Percentiles rank a stretch among this genome's conserved stretches.
phyloP scores from a whole-genome alignment of 805 yeast genomes.

The Zygotorulaspora chibaensis region DNA sequence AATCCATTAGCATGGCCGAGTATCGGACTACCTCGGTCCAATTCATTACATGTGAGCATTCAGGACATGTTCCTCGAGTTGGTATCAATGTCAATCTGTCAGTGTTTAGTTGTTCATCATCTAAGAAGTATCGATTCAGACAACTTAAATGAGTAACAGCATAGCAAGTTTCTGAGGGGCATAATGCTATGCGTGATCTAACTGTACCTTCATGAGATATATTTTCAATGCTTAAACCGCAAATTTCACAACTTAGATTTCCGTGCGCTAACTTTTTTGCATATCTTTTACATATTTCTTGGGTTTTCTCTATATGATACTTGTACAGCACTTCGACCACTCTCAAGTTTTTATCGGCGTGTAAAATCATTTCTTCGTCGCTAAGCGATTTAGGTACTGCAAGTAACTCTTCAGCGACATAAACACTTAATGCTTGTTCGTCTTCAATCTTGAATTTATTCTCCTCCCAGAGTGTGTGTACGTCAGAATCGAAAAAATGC shows the following conservation, averaged over 20 bases:
- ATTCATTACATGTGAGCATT: constrained; percentile 21
- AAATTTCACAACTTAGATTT: constrained; percentile 32
- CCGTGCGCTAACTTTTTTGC: constrained; percentile 25
- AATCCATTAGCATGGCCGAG: constrained; percentile 21
- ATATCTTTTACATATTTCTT: constrained; percentile 11
- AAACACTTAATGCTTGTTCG: not conserved
- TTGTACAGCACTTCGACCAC: constrained; percentile 30
- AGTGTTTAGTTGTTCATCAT: constrained; percentile 13
- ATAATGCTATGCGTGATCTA: constrained; percentile 37
- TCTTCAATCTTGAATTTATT: constrained; percentile 19
- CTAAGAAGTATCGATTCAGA: constrained; percentile 28
- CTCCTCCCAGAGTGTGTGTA: constrained; percentile 20
- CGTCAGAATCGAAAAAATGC: constrained; percentile 40
- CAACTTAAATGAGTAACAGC: constrained; percentile 40
- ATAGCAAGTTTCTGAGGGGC: constrained; percentile 34
- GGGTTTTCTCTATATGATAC: constrained; percentile 12
- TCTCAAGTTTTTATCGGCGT: constrained; percentile 24
- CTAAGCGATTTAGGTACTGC: constrained; percentile 9
- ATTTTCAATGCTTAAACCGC: constrained; percentile 35
- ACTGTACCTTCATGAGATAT: constrained; percentile 26
- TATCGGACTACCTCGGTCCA: constrained; percentile 32
- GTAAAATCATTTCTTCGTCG: constrained; percentile 13
- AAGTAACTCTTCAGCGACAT: constrained; percentile 7
- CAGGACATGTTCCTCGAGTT: constrained; percentile 28
- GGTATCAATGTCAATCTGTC: constrained; percentile 29